phyloP scores from a whole-genome alignment of 176 grass and related monocot species.

The Luzula sylvatica region DNA sequence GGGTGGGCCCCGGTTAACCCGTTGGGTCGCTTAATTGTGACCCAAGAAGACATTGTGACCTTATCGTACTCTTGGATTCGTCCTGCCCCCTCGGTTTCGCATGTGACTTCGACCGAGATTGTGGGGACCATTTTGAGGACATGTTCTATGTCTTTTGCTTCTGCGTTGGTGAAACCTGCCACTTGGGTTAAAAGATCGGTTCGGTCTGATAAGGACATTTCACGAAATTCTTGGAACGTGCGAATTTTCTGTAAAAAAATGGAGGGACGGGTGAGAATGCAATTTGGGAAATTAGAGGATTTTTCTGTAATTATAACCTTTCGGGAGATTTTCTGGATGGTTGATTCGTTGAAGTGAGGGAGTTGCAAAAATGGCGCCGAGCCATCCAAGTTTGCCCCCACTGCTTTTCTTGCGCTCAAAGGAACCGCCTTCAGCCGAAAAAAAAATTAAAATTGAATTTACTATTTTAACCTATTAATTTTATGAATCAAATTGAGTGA shows the following conservation, averaged over 20 bases:
- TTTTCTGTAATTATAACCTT: slow-evolving; percentile 38
- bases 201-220: slow-evolving; percentile 56
- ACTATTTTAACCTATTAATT: no score
- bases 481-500: no score
- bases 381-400: slow-evolving; percentile 68
- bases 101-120: slow-evolving; percentile 74
- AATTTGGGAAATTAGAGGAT: background rate
- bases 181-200: slow-evolving; percentile 56
- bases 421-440: slow-evolving; percentile 67
- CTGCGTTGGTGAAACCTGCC: slow-evolving; percentile 53
- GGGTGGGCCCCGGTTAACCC: slow-evolving; percentile 79
- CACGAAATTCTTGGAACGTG: slow-evolving; percentile 67
- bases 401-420: slow-evolving; percentile 68
- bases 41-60: slow-evolving; percentile 97
- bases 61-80: slow-evolving; percentile 84
- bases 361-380: slow-evolving; percentile 89
- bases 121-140: slow-evolving; percentile 94
- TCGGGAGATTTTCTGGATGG: slow-evolving; percentile 62
- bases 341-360: slow-evolving; percentile 71
- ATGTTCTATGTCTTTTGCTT: slow-evolving; percentile 56
- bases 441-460: background rate
- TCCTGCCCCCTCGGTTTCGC: slow-evolving; percentile 95
- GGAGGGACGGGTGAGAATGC: background rate
- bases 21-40: slow-evolving; percentile 59
- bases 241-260: slow-evolving; percentile 56